Evolutionary conservation across 2,329 filamentous ascomycete species (phyloP).

Genomic region (Aplosporella prunicola): DNA sequence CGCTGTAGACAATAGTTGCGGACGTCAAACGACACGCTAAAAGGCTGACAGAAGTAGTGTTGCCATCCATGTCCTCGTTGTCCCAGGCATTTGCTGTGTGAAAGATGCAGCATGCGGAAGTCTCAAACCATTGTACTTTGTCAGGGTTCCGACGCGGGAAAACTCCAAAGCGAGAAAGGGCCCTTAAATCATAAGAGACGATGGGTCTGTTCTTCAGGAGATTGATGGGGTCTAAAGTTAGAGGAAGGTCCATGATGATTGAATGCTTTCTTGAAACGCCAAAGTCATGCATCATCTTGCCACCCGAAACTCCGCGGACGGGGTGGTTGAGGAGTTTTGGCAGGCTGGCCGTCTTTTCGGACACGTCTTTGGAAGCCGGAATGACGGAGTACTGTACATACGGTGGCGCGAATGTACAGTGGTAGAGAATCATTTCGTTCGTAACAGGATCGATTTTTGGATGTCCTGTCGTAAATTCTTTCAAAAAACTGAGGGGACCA

Average conservation of each 20-base stretch:
- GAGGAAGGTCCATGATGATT: conserved; percentile 59
- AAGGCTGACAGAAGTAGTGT: conserved; percentile 47
- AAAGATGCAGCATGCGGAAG: conserved; percentile 58
- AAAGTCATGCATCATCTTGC: conserved; percentile 72
- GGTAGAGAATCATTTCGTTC: conserved; percentile 58
- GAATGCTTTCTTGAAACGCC: conserved; percentile 55
- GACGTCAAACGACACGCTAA: conserved; percentile 59
- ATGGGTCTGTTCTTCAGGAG: conserved; percentile 47
- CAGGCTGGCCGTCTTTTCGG: neutral
- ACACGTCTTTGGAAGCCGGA: conserved; percentile 18
- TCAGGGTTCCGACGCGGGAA: conserved; percentile 54
- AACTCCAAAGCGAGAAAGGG: conserved; percentile 54
- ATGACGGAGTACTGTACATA: conserved; percentile 59
- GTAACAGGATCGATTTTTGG: conserved; percentile 57
- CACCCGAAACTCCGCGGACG: conserved; percentile 51
- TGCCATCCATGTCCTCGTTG: conserved; percentile 25
- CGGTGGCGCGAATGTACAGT: conserved; percentile 55
- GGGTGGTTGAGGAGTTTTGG: conserved; percentile 41
- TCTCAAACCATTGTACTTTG: conserved; percentile 57
- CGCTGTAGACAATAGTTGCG: conserved; percentile 53
- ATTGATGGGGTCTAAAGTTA: conserved; percentile 56
- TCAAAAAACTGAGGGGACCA: conserved; percentile 52
- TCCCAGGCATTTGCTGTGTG: conserved; percentile 67
- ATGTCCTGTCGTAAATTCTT: conserved; percentile 62
- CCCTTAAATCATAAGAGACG: conserved; percentile 50